Evolutionary conservation across 768 basidiomycete genomes (phyloP).

Genomic region (Sutorius australiensis): DNA sequence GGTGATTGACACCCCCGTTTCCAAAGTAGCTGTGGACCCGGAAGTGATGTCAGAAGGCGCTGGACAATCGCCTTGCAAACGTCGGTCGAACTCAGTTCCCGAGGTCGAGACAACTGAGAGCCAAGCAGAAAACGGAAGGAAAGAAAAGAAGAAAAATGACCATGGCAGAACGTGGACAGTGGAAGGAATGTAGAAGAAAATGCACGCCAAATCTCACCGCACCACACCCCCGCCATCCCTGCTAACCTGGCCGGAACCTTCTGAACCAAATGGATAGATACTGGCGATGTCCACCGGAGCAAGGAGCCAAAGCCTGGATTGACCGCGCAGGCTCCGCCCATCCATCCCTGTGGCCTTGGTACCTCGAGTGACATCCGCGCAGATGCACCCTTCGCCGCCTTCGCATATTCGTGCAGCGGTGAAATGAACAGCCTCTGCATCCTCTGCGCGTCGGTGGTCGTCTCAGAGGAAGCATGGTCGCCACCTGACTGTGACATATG

Average conservation of each 20-base stretch:
- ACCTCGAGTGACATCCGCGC: constrained; percentile 10
- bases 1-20: background rate
- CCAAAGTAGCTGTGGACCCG: background rate
- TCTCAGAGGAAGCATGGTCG: background rate
- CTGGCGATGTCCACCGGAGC: background rate
- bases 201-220: background rate
- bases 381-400: background rate
- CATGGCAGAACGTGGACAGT: too few species aligned
- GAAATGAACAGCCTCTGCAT: constrained; percentile 4
- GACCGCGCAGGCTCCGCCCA: background rate
- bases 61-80: background rate
- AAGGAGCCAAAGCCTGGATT: background rate
- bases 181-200: background rate
- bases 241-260: background rate
- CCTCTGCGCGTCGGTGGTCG: background rate
- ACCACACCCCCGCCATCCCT: background rate
- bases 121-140: background rate
- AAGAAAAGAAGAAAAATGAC: background rate
- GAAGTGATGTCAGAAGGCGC: background rate
- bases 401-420: background rate
- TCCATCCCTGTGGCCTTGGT: constrained; percentile 2
- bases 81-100: background rate
- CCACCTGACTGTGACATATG: background rate
- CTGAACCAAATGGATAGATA: background rate
- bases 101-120: background rate